Conservation (phyloP, 176 grass and related monocot species). For the Rhynchospora pubera region DNA sequence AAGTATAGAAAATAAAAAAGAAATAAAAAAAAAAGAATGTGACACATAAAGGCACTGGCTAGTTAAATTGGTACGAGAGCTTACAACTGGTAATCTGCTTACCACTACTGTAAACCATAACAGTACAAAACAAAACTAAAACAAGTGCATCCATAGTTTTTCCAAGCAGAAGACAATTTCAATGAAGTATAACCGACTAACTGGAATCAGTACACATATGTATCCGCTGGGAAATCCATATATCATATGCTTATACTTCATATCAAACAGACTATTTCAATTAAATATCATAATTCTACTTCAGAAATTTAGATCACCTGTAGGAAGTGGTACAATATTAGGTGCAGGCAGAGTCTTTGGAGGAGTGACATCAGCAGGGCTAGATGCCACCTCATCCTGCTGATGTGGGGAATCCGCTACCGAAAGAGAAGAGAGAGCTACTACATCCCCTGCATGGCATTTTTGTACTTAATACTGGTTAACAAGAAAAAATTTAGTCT, state of each 20-base stretch:
- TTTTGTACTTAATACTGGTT: neutral
- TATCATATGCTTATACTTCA: neutral
- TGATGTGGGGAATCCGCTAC: conserved; percentile 24
- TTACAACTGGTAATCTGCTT: neutral
- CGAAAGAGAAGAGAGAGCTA: conserved; percentile 31
- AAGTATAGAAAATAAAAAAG: neutral
- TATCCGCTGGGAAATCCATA: neutral
- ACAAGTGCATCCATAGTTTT: neutral
- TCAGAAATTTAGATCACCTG: conserved; percentile 35
- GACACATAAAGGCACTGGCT: neutral
- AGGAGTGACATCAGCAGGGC: conserved; percentile 28
- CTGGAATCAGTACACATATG: neutral
- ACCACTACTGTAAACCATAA: neutral
- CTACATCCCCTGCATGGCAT: conserved; percentile 33
- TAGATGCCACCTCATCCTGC: conserved; percentile 34
- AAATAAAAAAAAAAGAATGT: neutral
- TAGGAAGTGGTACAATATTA: conserved; percentile 33
- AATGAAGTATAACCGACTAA: neutral
- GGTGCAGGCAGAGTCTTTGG: conserved; percentile 22
- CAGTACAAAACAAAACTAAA: neutral
- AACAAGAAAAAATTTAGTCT: neutral
- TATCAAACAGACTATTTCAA: neutral
- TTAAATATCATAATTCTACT: neutral
- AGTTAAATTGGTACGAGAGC: neutral
- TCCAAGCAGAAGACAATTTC: neutral